Conservation (phyloP, 73 alveolate genomes). For the Effrenium voratum region DNA sequence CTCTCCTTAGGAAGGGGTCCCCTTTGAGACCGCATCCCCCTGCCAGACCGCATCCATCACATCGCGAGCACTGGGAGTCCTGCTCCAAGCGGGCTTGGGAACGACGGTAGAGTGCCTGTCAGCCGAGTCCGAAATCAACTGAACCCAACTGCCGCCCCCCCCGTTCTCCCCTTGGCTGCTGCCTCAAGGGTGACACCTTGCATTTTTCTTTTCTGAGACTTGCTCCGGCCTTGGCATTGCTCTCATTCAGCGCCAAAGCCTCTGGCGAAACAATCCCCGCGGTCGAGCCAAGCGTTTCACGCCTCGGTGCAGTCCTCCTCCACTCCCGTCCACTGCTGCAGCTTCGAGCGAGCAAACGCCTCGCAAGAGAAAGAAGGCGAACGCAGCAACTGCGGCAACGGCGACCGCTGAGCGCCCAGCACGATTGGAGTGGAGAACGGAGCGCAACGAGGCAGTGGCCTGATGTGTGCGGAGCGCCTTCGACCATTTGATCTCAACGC, state of each 20-base stretch:
- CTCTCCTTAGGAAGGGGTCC: too few species aligned
- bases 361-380: background rate
- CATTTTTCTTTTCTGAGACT: too few species aligned
- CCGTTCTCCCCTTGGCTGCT: too few species aligned
- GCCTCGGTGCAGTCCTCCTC: constrained; percentile 36
- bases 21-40: too few species aligned
- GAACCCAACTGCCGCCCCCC: too few species aligned
- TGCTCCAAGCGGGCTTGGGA: background rate
- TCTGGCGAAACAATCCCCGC: background rate
- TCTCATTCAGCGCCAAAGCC: background rate
- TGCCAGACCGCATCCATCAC: too few species aligned
- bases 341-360: background rate
- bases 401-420: background rate
- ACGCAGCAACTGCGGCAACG: background rate
- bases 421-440: constrained; percentile 10
- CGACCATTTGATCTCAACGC: too few species aligned
- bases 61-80: too few species aligned
- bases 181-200: too few species aligned
- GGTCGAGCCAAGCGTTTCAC: background rate
- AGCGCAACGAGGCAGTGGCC: background rate
- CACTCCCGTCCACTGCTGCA: background rate
- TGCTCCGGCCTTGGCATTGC: background rate
- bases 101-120: background rate
- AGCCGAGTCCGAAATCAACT: too few species aligned
- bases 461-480: too few species aligned